Conservation (phyloP, 2,329 filamentous ascomycete genomes). For the Xylaria sp. region DNA sequence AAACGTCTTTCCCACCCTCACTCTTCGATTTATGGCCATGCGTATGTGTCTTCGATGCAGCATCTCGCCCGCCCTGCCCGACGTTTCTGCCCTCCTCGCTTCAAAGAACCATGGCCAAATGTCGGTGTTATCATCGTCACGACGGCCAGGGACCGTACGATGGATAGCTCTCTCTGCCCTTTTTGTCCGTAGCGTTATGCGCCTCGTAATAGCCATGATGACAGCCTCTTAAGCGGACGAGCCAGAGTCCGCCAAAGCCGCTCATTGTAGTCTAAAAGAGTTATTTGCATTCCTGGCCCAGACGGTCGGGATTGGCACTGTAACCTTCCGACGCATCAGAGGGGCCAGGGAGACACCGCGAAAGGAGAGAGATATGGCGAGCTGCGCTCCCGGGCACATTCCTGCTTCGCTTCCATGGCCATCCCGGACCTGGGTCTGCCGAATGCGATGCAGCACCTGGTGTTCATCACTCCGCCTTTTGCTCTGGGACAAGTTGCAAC, state of each 20-base stretch:
- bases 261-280: conserved; percentile 10
- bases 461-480: conserved; percentile 22
- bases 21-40: too few species aligned
- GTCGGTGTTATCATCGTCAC: not conserved
- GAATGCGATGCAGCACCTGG: conserved; percentile 7
- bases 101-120: not conserved
- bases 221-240: conserved; percentile 13
- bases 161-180: conserved; percentile 17
- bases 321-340: conserved; percentile 16
- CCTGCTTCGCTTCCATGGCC: conserved; percentile 9
- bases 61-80: not conserved
- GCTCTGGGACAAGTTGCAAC: not conserved
- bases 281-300: conserved; percentile 26
- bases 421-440: not conserved
- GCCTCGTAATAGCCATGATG: conserved; percentile 8
- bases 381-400: conserved; percentile 5
- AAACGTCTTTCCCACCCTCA: too few species aligned
- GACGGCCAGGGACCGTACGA: not conserved
- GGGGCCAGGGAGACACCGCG: not conserved
- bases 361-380: not conserved
- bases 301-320: conserved; percentile 24
- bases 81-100: not conserved
- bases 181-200: conserved; percentile 20
- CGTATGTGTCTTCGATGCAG: too few species aligned
- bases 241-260: conserved; percentile 25